These are phyloP conservation scores for Aspergillus carbonarius DNA, from an alignment of 2,329 filamentous ascomycete genomes.

Conservation along the genomic window DNA sequence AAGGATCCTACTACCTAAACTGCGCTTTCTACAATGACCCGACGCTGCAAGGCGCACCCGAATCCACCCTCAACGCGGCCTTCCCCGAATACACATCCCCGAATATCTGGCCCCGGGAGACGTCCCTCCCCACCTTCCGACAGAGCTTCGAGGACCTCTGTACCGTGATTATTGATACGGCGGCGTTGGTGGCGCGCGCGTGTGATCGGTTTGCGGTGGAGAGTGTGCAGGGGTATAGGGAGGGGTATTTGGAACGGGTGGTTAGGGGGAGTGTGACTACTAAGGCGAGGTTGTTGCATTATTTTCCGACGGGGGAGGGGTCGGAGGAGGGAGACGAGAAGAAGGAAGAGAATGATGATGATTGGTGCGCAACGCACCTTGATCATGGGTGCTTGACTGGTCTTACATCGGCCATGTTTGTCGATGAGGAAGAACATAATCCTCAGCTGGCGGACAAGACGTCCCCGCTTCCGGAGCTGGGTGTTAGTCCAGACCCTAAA, in stretches of 20 bases:
- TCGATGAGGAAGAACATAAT: slow-evolving; percentile 65
- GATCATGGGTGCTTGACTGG: slow-evolving; percentile 95
- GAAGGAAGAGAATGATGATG: slow-evolving; percentile 85
- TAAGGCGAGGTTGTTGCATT: slow-evolving; percentile 89
- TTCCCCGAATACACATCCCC: slow-evolving; percentile 75
- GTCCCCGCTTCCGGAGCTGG: slow-evolving; percentile 56
- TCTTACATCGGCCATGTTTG: slow-evolving; percentile 92
- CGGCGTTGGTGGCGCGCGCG: slow-evolving; percentile 81
- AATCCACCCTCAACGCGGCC: slow-evolving; percentile 29
- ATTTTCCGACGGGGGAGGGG: slow-evolving; percentile 62
- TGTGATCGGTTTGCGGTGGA: slow-evolving; percentile 82
- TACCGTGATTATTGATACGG: slow-evolving; percentile 81
- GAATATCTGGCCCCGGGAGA: slow-evolving; percentile 79
- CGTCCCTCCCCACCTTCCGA: slow-evolving; percentile 72
- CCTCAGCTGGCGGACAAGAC: background rate
- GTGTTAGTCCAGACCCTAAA: slow-evolving; percentile 73
- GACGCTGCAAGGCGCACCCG: slow-evolving; percentile 38
- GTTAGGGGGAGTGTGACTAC: slow-evolving; percentile 83
- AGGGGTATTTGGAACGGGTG: slow-evolving; percentile 80
- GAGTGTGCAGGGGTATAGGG: slow-evolving; percentile 74
- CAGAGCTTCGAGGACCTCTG: slow-evolving; percentile 73
- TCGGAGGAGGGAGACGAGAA: slow-evolving; percentile 41
- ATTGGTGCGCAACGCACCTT: slow-evolving; percentile 79
- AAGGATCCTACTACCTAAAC: slow-evolving; percentile 65
- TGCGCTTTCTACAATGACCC: slow-evolving; percentile 54